Evolutionary conservation across 495 filamentous ascomycete species (phyloP).

Genomic region (Astrocystis sublimbata): DNA sequence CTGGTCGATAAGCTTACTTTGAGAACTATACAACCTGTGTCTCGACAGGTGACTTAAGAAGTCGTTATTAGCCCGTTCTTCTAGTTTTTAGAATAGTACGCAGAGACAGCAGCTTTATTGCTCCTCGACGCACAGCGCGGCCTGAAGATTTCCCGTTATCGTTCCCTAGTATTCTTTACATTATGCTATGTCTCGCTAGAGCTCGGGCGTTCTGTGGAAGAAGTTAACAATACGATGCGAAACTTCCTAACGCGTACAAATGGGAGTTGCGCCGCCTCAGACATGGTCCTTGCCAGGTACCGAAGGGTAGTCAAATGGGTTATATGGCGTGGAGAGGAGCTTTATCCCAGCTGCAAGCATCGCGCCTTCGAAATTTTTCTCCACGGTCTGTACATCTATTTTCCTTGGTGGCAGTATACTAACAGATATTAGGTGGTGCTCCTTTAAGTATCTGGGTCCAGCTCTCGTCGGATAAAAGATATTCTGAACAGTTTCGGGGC

Average conservation of each 20-base stretch:
- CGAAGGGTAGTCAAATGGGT: not conserved
- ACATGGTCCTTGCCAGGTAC: not conserved
- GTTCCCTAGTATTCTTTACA: not conserved
- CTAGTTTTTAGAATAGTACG: not conserved
- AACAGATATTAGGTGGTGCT: not conserved
- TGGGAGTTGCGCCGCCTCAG: not conserved
- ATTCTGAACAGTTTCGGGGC: not conserved
- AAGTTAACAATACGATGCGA: not conserved
- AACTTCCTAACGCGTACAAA: not conserved
- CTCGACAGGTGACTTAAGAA: not conserved
- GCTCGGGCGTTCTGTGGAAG: not conserved
- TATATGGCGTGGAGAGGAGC: not conserved
- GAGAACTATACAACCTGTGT: not conserved
- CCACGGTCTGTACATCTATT: not conserved
- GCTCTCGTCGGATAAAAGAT: not conserved
- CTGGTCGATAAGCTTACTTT: not conserved
- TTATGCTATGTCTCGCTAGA: not conserved
- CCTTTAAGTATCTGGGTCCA: not conserved
- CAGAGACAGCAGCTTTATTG: not conserved
- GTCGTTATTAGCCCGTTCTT: not conserved
- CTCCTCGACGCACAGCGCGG: not conserved
- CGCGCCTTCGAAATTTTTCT: not conserved
- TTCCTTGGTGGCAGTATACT: not conserved
- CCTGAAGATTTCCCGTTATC: not conserved
- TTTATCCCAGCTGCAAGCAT: not conserved